Percentiles rank a stretch among this genome's conserved stretches.
Evolutionary conservation across 2,329 filamentous ascomycete genomes (phyloP).

Genomic region (Magnaporthales sp.): DNA sequence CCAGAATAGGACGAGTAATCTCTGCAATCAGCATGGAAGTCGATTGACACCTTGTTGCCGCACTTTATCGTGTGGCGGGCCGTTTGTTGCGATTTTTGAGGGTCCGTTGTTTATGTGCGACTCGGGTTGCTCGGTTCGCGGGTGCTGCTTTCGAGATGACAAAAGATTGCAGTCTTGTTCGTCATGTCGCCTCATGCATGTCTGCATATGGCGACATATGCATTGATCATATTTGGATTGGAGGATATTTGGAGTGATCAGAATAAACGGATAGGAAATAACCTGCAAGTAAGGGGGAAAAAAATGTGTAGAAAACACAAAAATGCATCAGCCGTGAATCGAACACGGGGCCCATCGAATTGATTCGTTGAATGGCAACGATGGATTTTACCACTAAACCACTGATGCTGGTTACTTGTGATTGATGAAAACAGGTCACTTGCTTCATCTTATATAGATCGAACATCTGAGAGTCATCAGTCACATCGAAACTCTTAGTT

Average conservation of each 20-base stretch:
- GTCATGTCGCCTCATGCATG: background rate
- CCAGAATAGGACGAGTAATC: no score
- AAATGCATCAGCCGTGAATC: constrained; percentile 6
- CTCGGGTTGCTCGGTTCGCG: background rate
- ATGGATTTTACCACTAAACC: constrained; percentile 3
- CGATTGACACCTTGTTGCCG: background rate
- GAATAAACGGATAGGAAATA: no score
- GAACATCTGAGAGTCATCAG: no score
- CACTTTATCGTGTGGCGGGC: background rate
- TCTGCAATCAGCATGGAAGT: background rate
- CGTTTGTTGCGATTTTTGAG: background rate
- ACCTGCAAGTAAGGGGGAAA: background rate
- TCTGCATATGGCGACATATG: background rate
- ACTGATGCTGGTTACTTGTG: background rate
- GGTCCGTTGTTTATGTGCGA: background rate
- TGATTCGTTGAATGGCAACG: background rate
- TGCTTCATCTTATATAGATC: no score
- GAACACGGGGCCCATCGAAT: constrained; percentile 6
- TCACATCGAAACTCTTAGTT: no score
- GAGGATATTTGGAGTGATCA: no score
- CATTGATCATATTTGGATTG: no score
- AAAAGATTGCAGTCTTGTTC: background rate
- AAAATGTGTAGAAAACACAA: background rate
- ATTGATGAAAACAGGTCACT: no score
- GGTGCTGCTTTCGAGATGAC: background rate